These are phyloP conservation scores for Phytophthora sp. DNA, from an alignment of 352 stramenopile genomes.

Conservation along the genomic window DNA sequence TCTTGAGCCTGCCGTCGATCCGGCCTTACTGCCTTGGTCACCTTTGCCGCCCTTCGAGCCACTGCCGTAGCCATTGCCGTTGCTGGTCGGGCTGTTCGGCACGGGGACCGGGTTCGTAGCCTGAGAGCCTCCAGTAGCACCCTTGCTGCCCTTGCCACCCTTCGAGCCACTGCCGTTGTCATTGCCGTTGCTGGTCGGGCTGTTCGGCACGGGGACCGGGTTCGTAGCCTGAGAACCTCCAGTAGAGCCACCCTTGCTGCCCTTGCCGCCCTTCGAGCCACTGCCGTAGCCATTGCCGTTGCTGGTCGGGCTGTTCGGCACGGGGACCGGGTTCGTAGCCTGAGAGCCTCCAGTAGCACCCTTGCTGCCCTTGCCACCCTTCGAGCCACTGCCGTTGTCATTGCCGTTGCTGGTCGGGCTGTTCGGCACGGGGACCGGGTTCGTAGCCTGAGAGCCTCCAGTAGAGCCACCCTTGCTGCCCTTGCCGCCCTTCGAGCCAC, in stretches of 20 bases:
- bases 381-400: background rate
- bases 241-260: background rate
- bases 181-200: too few species aligned
- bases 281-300: background rate
- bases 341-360: slow-evolving; percentile 1
- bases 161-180: background rate
- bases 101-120: background rate
- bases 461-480: background rate
- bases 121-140: slow-evolving; percentile 7
- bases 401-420: background rate
- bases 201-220: background rate
- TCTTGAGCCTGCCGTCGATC: background rate
- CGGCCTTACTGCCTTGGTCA: too few species aligned
- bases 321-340: background rate
- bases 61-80: background rate
- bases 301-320: background rate
- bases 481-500: background rate
- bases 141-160: slow-evolving; percentile 4
- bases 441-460: background rate
- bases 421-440: background rate
- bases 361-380: too few species aligned
- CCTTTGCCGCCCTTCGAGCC: background rate
- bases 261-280: background rate
- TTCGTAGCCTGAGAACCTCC: background rate
- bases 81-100: slow-evolving; percentile 4